Conservation (phyloP, 768 basidiomycete species). For the Sarcomyxa edulis region DNA sequence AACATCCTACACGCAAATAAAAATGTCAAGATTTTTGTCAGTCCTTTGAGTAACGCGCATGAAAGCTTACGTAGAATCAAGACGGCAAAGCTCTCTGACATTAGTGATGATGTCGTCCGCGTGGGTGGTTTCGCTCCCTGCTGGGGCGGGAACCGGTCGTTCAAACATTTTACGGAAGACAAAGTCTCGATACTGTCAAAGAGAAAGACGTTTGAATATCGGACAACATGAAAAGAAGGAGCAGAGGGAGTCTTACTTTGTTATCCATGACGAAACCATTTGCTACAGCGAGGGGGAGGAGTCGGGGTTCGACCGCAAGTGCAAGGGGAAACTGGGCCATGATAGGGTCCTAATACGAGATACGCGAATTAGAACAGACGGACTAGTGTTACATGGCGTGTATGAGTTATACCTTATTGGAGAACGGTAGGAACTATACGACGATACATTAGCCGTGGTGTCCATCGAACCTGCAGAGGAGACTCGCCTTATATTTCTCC, state of each 20-base stretch:
- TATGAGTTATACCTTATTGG: constrained; percentile 54
- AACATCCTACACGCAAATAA: constrained; percentile 55
- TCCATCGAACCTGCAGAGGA: too few relatives aligned
- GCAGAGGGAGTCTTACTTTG: constrained; percentile 40
- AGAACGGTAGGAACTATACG: constrained; percentile 73
- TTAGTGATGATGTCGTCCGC: constrained; percentile 63
- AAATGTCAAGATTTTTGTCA: too few relatives aligned
- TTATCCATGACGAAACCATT: constrained; percentile 80
- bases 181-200: constrained; percentile 68
- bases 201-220: constrained; percentile 3
- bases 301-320: constrained; percentile 69
- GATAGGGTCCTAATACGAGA: constrained; percentile 56
- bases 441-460: constrained; percentile 6
- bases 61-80: constrained; percentile 56
- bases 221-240: constrained; percentile 4
- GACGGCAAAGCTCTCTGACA: constrained; percentile 64
- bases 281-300: constrained; percentile 63
- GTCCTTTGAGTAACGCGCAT: neutral
- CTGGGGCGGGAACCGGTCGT: constrained; percentile 38
- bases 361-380: constrained; percentile 8
- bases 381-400: too few relatives aligned
- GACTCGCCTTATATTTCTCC: constrained; percentile 61
- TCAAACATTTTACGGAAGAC: constrained; percentile 88
- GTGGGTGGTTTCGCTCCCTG: too few relatives aligned
- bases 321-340: constrained; percentile 75